Base-by-base conservation (phyloP, 495 filamentous ascomycete genomes). In the Cudoniella acicularis region DNA sequence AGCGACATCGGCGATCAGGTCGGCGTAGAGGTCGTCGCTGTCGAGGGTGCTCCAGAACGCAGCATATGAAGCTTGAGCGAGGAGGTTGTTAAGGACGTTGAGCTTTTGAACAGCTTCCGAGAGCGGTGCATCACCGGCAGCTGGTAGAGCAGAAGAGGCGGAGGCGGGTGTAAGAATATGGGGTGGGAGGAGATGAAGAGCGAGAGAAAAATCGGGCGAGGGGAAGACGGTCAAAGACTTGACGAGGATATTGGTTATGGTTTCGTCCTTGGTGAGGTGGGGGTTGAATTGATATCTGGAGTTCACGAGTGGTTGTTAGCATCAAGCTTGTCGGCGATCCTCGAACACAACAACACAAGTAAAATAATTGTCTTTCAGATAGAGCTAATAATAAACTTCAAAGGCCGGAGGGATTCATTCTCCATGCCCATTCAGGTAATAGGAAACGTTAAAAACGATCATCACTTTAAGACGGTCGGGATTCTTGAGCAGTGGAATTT, bases 261-360 rank as follows among this genome's bases (percentile, higher is more conserved):
- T 90, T 76, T 99, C 95, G 67, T 96, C 87, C 73, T 92, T 91
- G 74, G 91, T 85, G 65, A 96, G 92, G 83, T 97, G 92, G 20
- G 94, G 93, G 83, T 99, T 99, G 82, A 99, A 96, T 79, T 99
- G 95, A 85, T 98, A 99, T 59, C 95, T 98, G 66, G 56, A 21
- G 23, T 11, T 11, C 13, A 23, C n/a, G 48, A 21, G 36, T 3
- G 10, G 45, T 43, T 49, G 40, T 48, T 46, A 48, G 55, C 41
- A 42, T 23, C 10, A 43, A 51, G 3, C 17, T 51, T 20, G 27
- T 23, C n/a, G n/a, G n/a, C 22, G 42, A n/a, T 24, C 11, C 17
- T 18, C 9, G 23, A 13, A 42, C 30, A 40, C 22, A 55, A 1
- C 4, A 54, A 18, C 16, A 61, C 57, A 27, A 45, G 23, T 54